Percentiles rank a stretch among this genome's conserved stretches.
These are phyloP conservation scores for Malus domestica DNA, from an alignment of 306 rosid species.

Conservation along the genomic window DNA sequence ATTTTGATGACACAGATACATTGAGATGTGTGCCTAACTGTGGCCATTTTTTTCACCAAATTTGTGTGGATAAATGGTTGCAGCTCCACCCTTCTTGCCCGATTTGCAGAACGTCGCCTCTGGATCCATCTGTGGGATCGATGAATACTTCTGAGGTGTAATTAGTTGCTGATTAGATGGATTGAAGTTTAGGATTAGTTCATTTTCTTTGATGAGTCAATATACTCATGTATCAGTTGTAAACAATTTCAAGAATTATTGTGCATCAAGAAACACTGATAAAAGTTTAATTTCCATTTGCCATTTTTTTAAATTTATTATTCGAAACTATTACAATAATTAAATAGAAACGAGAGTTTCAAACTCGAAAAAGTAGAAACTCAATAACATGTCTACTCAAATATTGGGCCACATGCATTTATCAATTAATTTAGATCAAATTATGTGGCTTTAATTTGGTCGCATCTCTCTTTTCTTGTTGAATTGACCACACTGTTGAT, in stretches of 20 bases:
- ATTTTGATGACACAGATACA: conserved; percentile 1
- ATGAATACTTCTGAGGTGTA: not conserved
- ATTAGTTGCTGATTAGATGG: not conserved
- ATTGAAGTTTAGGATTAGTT: not conserved
- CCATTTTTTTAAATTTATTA: not conserved
- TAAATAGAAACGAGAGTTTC: too few relatives aligned
- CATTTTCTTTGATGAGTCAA: not conserved
- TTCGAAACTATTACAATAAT: too few relatives aligned
- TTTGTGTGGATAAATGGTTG: conserved; percentile 13
- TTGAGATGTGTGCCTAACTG: conserved; percentile 10
- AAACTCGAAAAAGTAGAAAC: too few relatives aligned
- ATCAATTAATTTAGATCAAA: not conserved
- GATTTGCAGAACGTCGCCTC: conserved; percentile 3
- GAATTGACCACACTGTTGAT: not conserved
- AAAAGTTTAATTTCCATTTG: not conserved
- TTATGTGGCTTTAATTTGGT: not conserved
- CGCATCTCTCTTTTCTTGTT: not conserved
- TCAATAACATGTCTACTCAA: too few relatives aligned
- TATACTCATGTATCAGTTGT: not conserved
- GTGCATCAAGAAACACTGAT: not conserved
- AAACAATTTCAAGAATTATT: not conserved
- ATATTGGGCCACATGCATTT: too few relatives aligned
- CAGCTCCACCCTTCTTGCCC: conserved; percentile 16
- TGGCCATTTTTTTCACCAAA: conserved; percentile 14
- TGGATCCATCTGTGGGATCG: not conserved